Percentiles rank a stretch among this genome's conserved stretches.
Evolutionary conservation across 1,284 basidiomycete species (phyloP).

Genomic region (Melampsora larici-populina): DNA sequence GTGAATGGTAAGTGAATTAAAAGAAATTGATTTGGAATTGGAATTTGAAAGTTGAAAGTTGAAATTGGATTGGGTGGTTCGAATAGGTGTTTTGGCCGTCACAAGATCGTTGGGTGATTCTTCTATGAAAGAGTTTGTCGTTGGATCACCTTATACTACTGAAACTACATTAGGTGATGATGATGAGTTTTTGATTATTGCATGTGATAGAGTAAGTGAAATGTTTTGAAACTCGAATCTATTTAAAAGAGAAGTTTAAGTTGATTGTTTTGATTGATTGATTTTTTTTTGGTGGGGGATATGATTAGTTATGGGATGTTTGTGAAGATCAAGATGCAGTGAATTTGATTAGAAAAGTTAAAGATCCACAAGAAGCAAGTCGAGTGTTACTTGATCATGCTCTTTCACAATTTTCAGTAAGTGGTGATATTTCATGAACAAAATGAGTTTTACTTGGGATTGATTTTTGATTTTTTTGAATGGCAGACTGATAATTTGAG

Average conservation of each 20-base stretch:
- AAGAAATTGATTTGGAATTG: neutral
- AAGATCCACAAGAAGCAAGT: conserved; percentile 80
- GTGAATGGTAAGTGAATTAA: conserved; percentile 68
- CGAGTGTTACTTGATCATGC: conserved; percentile 77
- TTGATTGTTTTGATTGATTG: neutral
- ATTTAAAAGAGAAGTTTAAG: neutral
- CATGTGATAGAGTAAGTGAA: conserved; percentile 86
- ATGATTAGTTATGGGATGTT: conserved; percentile 89
- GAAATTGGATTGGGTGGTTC: conserved; percentile 4
- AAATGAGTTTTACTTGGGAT: no score
- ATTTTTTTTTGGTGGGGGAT: neutral
- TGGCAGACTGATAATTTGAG: conserved; percentile 30
- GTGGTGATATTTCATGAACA: no score
- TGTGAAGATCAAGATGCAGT: conserved; percentile 86
- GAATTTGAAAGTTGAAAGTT: no score
- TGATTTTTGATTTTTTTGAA: no score
- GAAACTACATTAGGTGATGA: conserved; percentile 85
- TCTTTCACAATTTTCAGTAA: conserved; percentile 54
- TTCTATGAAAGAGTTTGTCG: conserved; percentile 99
- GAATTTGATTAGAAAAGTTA: conserved; percentile 70
- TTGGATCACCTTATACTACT: conserved; percentile 95
- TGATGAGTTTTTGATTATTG: conserved; percentile 91
- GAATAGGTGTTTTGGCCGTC: conserved; percentile 77
- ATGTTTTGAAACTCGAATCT: neutral
- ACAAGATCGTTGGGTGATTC: conserved; percentile 94